phyloP scores from a whole-genome alignment of 2,329 filamentous ascomycete species.

The Fusarium succisae region DNA sequence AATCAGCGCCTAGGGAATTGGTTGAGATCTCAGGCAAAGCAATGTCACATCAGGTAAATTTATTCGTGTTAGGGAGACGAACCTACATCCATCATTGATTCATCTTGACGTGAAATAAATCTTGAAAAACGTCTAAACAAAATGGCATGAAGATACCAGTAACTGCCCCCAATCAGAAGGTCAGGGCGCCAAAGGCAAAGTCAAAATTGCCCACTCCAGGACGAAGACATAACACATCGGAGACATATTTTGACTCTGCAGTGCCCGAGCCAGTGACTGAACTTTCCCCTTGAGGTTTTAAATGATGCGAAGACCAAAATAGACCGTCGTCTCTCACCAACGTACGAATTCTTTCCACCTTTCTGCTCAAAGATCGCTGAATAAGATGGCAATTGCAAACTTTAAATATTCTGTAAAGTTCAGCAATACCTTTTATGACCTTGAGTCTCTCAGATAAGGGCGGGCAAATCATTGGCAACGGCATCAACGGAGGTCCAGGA shows the following conservation, averaged over 20 bases:
- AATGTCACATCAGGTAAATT: not conserved
- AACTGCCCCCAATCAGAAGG: not conserved
- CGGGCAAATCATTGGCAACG: constrained; percentile 52
- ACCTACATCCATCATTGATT: not conserved
- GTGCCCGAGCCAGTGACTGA: not conserved
- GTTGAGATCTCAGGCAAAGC: not conserved
- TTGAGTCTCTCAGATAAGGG: constrained; percentile 52
- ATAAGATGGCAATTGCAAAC: not conserved
- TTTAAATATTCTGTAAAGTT: constrained; percentile 27
- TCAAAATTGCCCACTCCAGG: not conserved
- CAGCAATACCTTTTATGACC: constrained; percentile 45
- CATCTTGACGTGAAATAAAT: not conserved
- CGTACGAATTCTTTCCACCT: not conserved
- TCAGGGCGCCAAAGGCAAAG: not conserved
- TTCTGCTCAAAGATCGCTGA: too few species aligned
- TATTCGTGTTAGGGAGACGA: not conserved
- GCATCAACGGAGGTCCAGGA: constrained; percentile 46
- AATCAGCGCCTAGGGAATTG: not conserved
- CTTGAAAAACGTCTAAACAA: fast-evolving
- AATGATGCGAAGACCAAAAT: constrained; percentile 8
- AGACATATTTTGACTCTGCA: not conserved
- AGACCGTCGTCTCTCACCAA: constrained; percentile 26
- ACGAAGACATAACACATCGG: not conserved
- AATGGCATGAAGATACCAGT: too few species aligned
- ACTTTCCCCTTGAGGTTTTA: constrained; percentile 6